Conservation (phyloP, 2,329 filamentous ascomycete species). For the Dichotomopilus funicola region DNA sequence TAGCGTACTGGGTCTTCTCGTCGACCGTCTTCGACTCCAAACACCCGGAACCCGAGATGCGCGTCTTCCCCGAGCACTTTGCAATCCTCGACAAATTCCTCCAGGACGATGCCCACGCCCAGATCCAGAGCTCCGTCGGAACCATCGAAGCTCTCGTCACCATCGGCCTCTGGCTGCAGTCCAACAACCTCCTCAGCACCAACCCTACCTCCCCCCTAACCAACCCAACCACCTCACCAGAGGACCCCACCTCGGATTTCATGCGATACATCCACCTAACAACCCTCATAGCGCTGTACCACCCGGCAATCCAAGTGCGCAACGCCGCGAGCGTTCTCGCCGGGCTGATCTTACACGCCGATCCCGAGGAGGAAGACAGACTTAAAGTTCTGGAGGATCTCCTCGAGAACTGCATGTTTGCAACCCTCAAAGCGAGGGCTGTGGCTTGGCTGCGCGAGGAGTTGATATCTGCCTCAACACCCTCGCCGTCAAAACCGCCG, state of each 20-base stretch:
- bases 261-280: constrained; percentile 56
- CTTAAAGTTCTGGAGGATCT: constrained; percentile 58
- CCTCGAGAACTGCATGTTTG: constrained; percentile 58
- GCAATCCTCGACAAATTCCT: constrained; percentile 49
- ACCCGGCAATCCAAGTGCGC: constrained; percentile 46
- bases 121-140: constrained; percentile 45
- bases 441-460: constrained; percentile 60
- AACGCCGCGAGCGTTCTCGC: constrained; percentile 50
- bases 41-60: constrained; percentile 45
- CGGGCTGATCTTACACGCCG: constrained; percentile 48
- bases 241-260: constrained; percentile 36
- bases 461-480: constrained; percentile 39
- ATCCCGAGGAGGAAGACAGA: constrained; percentile 52
- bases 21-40: constrained; percentile 54
- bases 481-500: constrained; percentile 17
- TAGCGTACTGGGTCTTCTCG: constrained; percentile 58
- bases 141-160: constrained; percentile 54
- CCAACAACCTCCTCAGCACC: constrained; percentile 39
- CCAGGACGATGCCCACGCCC: constrained; percentile 40
- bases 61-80: constrained; percentile 56
- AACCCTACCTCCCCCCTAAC: constrained; percentile 25
- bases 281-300: constrained; percentile 52
- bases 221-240: constrained; percentile 23
- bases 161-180: constrained; percentile 53
- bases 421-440: constrained; percentile 55